These are phyloP conservation scores for Hanseniaspora gamundiae DNA, from an alignment of 1,139 yeast species.

Conservation along the genomic window DNA sequence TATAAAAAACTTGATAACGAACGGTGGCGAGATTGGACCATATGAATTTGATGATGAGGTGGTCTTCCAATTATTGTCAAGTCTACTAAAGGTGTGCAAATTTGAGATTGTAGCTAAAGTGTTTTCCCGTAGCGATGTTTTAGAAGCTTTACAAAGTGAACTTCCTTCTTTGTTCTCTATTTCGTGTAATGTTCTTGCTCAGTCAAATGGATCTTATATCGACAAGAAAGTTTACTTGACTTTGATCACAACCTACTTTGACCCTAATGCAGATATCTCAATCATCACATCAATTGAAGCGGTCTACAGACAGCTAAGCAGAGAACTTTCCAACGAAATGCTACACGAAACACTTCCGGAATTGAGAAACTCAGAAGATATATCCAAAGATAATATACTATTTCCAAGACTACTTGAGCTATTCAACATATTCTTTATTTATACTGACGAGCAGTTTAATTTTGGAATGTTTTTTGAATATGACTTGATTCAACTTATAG, in stretches of 20 bases:
- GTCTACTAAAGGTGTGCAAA: constrained; percentile 15
- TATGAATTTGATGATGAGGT: constrained; percentile 15
- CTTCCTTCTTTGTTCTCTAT: constrained; percentile 18
- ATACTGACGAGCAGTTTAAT: constrained; percentile 7
- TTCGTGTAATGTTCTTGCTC: constrained; percentile 23
- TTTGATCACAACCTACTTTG: constrained; percentile 16
- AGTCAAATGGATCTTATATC: constrained; percentile 24
- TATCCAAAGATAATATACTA: constrained; percentile 11
- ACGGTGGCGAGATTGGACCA: constrained; percentile 3
- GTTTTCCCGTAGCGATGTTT: constrained; percentile 21
- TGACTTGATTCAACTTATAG: constrained; percentile 15
- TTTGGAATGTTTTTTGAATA: constrained; percentile 17
- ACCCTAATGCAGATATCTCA: constrained; percentile 14
- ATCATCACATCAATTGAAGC: constrained; percentile 24
- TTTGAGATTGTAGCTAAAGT: constrained; percentile 22
- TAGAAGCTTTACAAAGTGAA: constrained; percentile 21
- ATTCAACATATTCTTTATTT: constrained; percentile 15
- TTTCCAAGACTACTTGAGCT: constrained; percentile 22
- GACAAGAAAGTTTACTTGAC: constrained; percentile 20
- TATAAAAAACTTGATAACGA: constrained; percentile 12
- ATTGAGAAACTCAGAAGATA: constrained; percentile 12
- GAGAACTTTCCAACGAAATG: constrained; percentile 23
- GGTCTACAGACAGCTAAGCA: constrained; percentile 14
- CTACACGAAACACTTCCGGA: constrained; percentile 16
- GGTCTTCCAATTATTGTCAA: constrained; percentile 20